Base-by-base conservation (phyloP, 2,329 filamentous ascomycete species). In the Aaosphaeria arxii region DNA sequence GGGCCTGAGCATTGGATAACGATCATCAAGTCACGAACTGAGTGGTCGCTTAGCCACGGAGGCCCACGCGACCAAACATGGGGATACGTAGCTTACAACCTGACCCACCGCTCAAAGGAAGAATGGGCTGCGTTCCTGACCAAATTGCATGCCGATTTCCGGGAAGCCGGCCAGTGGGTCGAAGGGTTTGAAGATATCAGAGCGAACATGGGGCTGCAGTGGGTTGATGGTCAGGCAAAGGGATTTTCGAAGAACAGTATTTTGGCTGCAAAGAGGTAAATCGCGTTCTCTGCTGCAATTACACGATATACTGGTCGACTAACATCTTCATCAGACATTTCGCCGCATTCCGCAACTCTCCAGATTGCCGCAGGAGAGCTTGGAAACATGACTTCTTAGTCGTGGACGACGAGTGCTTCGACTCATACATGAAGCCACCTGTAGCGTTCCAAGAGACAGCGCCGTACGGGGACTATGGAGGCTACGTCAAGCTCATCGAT, bases 71-170 rank as follows among this genome's bases (percentile, higher is more conserved):
- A 48, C 9, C 49, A 55, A 4, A 48, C 36, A 7, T 61, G 55
- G 53, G 58, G 56, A 2, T 61, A 57, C 29, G 55, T 57, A 0
- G 51, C 46, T 35, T 61, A 61, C 40, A 50, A 57, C 7, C 44
- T 61, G 3, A 58, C 56, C 1, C 59, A 61, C 39, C 33, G 43
- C 4, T 44, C 59, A 28, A 55, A 44, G 0, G 45, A 55, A 11
- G 52, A 61, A 47, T 61, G 58, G 58, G 35, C 44, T 6, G 13
- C 36, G 2, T 58, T 61, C 30, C 39, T 43, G 29, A 38, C 35
- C 4, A 59, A 55, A 33, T 40, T 61, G 9, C 42, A 46, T 7
- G 41, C 36, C 7, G 58, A 58, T 33, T 11, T 53, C 2, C 42
- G 30, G 13, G 46, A 48, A 13, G 50, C 55, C 5, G 53, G 55